phyloP scores from a whole-genome alignment of 129 eudicot species.

The Daucus carota region DNA sequence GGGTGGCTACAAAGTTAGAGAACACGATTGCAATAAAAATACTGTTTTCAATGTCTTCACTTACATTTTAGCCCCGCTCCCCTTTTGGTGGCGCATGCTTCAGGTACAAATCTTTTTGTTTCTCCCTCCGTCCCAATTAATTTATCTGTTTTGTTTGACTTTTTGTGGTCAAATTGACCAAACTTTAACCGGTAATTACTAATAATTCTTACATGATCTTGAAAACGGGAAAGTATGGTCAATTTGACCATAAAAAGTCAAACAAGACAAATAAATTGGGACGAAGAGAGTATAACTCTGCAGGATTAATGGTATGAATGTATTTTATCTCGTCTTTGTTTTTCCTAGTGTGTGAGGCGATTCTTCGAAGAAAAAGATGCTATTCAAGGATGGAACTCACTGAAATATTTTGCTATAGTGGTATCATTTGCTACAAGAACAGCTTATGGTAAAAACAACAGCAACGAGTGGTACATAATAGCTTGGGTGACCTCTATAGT shows the following conservation, averaged over 20 bases:
- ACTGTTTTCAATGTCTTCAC: not conserved
- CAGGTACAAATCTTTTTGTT: slow-evolving; percentile 6
- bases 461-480: not conserved
- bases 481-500: slow-evolving; percentile 3
- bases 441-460: not conserved
- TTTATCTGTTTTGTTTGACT: too few relatives aligned
- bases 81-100: slow-evolving; percentile 16
- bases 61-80: slow-evolving; percentile 12
- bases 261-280: too few relatives aligned
- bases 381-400: slow-evolving; percentile 10
- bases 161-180: too few relatives aligned
- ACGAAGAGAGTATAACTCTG: too few relatives aligned
- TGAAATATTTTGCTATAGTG: slow-evolving; percentile 13
- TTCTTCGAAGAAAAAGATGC: slow-evolving; percentile 15
- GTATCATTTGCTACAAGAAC: slow-evolving; percentile 9
- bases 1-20: slow-evolving; percentile 10
- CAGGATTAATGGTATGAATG: too few relatives aligned
- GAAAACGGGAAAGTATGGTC: too few relatives aligned
- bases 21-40: not conserved
- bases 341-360: slow-evolving; percentile 14
- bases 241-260: too few relatives aligned
- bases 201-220: too few relatives aligned
- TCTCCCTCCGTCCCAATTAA: too few relatives aligned
- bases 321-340: not conserved
- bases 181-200: too few relatives aligned